Percentiles rank a stretch among this genome's conserved stretches.
These are phyloP conservation scores for Saturnispora zaruensis DNA, from an alignment of 805 yeast genomes.

Conservation along the genomic window DNA sequence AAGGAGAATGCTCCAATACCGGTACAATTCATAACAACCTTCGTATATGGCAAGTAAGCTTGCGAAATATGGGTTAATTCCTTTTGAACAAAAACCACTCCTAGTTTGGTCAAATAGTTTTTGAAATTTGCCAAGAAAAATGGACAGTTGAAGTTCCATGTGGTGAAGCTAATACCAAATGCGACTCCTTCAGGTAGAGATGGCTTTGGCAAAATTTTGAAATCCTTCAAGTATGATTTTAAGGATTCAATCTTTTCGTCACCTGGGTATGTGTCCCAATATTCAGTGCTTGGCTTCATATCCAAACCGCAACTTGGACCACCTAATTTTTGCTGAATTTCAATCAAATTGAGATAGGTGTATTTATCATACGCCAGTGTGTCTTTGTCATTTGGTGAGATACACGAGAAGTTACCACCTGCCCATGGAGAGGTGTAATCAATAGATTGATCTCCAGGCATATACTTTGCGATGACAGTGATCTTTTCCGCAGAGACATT, in stretches of 20 bases:
- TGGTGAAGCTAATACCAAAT: conserved; percentile 47
- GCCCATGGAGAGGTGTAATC: conserved; percentile 80
- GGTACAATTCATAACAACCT: conserved; percentile 63
- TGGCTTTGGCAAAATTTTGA: conserved; percentile 27
- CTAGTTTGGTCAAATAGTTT: conserved; percentile 34
- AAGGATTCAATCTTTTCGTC: conserved; percentile 39
- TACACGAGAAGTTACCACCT: conserved; percentile 53
- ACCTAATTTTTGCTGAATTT: conserved; percentile 40
- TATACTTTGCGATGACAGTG: conserved; percentile 51
- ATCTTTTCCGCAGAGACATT: conserved; percentile 36
- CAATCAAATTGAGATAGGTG: conserved; percentile 43
- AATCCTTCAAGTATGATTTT: conserved; percentile 41
- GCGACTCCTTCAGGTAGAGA: conserved; percentile 44
- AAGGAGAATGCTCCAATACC: conserved; percentile 61
- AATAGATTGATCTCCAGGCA: conserved; percentile 74
- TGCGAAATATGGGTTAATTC: conserved; percentile 47
- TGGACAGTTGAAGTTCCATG: conserved; percentile 73
- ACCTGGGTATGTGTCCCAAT: conserved; percentile 45
- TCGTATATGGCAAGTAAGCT: conserved; percentile 36
- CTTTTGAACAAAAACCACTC: conserved; percentile 43
- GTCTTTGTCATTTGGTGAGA: conserved; percentile 49
- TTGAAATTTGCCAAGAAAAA: conserved; percentile 43
- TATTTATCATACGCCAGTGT: conserved; percentile 44
- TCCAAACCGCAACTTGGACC: conserved; percentile 47
- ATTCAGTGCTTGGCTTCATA: conserved; percentile 46